Evolutionary conservation across 169 alveolate genomes (phyloP).

Genomic region (Cryptosporidium meleagridis): DNA sequence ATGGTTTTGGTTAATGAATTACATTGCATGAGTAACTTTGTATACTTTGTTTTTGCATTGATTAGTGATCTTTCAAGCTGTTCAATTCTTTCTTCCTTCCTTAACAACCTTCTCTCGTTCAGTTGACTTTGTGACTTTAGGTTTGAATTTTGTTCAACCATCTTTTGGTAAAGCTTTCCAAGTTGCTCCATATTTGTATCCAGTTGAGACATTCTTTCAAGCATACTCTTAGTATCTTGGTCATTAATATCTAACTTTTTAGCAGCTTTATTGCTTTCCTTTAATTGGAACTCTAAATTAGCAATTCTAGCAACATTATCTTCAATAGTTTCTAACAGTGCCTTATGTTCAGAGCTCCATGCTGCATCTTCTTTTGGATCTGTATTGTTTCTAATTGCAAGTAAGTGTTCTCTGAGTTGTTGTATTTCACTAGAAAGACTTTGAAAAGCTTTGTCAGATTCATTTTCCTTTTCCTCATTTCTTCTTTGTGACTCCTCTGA

Average conservation of each 20-base stretch:
- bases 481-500: constrained; percentile 20
- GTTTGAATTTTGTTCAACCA: constrained; percentile 77
- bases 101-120: constrained; percentile 76
- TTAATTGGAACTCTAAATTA: constrained; percentile 46
- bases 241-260: constrained; percentile 75
- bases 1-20: constrained; percentile 77
- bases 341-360: constrained; percentile 19
- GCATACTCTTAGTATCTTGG: constrained; percentile 71
- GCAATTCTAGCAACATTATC: constrained; percentile 47
- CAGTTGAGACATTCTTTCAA: constrained; percentile 74
- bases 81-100: constrained; percentile 79
- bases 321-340: constrained; percentile 36
- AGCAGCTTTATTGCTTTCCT: constrained; percentile 42
- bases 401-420: constrained; percentile 27
- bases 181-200: constrained; percentile 79
- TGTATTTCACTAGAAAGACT: constrained; percentile 23
- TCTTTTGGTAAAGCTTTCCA: constrained; percentile 74
- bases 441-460: constrained; percentile 39
- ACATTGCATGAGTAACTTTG: constrained; percentile 77
- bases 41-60: constrained; percentile 77
- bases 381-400: neutral
- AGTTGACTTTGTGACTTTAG: constrained; percentile 74
- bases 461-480: constrained; percentile 37
- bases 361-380: neutral
- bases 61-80: constrained; percentile 77